Base-by-base conservation (phyloP, 2,329 filamentous ascomycete species). In the Fusarium nygamai region DNA sequence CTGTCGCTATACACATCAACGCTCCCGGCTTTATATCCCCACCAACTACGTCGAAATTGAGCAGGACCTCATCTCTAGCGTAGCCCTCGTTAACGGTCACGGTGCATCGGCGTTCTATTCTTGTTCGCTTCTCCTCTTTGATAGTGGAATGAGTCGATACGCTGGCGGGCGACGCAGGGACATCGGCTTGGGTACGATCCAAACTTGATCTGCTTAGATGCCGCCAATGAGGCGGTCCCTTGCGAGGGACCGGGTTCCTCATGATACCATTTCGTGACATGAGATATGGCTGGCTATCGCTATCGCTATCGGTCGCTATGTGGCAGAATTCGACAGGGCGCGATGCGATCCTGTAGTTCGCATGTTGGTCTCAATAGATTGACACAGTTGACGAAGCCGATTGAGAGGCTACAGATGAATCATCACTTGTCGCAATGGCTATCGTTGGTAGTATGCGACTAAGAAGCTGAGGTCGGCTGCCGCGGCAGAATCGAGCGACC, bases 41-140 rank as follows among this genome's bases (percentile, higher is more conserved):
- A 61, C 90, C 89, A 67, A 96, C 90, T 22, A 92, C 87, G 64
- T 93, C 91, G 66, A 92, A 87, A 80, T 96, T 96, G 78, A 97
- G 88, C 29, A 96, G 86, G 50, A 96, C 91, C 76, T 96, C 94
- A 78, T 97, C 93, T 65, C 88, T 89, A 14, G 92, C 91, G 78
- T 95, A 92, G 47, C 89, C 90, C 74, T 97, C 94, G 80, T 95
- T 93, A 75, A 91, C 86, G 14, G 86, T 86, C 62, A 91, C 85
- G 48, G 84, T 87, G 75, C 88, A 90, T 72, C 83, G 83, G 36
- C 87, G 84, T 75, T 89, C 87, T 24, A 82, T 61, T 53, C 80
- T 81, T 44, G 79, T 73, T 36, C 78, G 74, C 69, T 78, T 80
- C 58, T 81, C 79, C 38, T 83, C 82, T 47, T 76, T 81, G 44